Evolutionary conservation across 2,329 filamentous ascomycete species (phyloP), one percentile per base, ranked within the genome.

Genomic region (Eurotiales sp.): DNA sequence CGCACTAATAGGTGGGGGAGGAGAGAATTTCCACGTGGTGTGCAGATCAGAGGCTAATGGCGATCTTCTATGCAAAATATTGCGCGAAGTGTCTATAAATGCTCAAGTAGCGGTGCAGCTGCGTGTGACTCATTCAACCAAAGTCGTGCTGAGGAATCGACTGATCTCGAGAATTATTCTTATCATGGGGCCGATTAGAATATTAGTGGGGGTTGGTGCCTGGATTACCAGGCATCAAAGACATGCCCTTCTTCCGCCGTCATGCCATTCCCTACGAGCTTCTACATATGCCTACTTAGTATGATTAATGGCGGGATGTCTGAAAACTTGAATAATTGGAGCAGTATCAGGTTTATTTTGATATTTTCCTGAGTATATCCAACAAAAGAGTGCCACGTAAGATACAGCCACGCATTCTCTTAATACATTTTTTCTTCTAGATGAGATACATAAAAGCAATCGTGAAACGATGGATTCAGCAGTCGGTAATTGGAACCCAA

Each of bases 221-320:
- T 37, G 11, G 21, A 37, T 37, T 37, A 37, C 15, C 34, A 37
- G 34, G 34, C 34, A 37, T 19, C 4, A 11, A 11, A 8, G 6
- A 3, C 1, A 2, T 17, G 12, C n/a, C n/a, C 4, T 21, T 15
- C 34, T 11, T 19, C 15, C n/a, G 34, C 11, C 15, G 15, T 17
- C 34, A 37, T 37, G n/a, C 32, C 4, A 15, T 8, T 17, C n/a
- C 30, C 19, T 36, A 8, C 34, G 6, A 10, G 3, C 14, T 36
- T 37, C 17, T 19, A 15, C 34, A 37, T 10, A 5, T 6, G 10
- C 10, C 2, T 36, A 15, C 46, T 2, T 58, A 51, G 37, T 37
- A 57, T 1, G 53, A 41, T 2, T 55, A 59, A n/a, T 62, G 41
- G 48, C 48, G 41, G 2, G 30, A 19, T 30, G 12, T 37, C 10